Base-by-base conservation (phyloP, 441 rosid genomes). In the Croton setiger region DNA sequence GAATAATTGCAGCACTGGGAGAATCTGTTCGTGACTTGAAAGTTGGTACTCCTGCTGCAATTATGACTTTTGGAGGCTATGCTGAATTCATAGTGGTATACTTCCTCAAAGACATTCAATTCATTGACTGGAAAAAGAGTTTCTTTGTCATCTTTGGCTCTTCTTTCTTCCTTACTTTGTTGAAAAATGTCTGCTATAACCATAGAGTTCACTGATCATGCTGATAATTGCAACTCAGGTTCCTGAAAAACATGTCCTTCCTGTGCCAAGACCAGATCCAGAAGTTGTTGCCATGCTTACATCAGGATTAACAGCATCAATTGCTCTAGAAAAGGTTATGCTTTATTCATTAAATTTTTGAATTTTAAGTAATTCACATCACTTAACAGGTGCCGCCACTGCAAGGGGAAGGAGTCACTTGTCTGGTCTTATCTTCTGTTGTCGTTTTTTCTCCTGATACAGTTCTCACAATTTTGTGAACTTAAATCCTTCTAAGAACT, bases 221-320 rank as follows among this genome's bases (percentile, higher is more conserved):
- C 58, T 63, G 21, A 53, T 39, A 21, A 61, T 7, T 64, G n/a
- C 52, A 56, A 71, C 71, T 21, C 74, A 95, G 99, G 97, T 95
- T 73, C 81, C 84, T 63, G 78, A 90, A 60, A 92, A 88, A 80
- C 87, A 87, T 36, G 72, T 95, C 52, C 96, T 95, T 76, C 92
- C 96, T 55, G 92, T 95, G 67, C 87, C 96, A 67, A 89, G 91
- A 76, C 99, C 97, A 56, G 98, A 90, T 74, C 95, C 99, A 35
- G 98, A 95, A 84, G 98, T 90, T 74, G 92, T 95, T 77, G 99
- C 96, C 68, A 87, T 95, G 98, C 98, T 95, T 79, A 95, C 99
- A 62, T 95, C 98, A 21, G 99, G 99, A 66, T 75, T 95, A 74
- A 95, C 99, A 58, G 99, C 99, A 12, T 92, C 96, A 68, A 95